Evolutionary conservation across 2,329 filamentous ascomycete genomes (phyloP).

Genomic region (Calonectria henricotiae): DNA sequence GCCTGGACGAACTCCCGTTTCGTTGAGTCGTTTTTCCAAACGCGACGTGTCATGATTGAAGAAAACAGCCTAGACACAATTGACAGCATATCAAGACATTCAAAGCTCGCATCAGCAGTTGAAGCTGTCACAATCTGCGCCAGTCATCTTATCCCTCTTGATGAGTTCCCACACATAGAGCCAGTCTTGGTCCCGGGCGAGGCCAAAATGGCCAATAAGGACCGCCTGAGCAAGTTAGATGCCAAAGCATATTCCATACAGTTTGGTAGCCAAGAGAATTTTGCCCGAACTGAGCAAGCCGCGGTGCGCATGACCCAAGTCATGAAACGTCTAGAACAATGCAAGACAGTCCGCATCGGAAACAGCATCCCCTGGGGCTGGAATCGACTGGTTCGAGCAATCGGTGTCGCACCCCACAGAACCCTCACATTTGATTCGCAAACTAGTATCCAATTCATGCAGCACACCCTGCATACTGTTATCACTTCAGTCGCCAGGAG

Average conservation of each 20-base stretch:
- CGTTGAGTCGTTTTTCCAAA: conserved; percentile 16
- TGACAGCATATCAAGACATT: conserved; percentile 14
- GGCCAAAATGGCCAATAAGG: not conserved
- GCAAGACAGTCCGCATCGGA: conserved; percentile 16
- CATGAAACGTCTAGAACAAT: conserved; percentile 1
- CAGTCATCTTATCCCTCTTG: conserved; percentile 14
- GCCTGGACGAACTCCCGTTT: conserved; percentile 18
- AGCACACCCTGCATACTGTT: conserved; percentile 20
- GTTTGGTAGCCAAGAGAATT: not conserved
- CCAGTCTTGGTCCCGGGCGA: not conserved
- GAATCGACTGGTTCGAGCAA: not conserved
- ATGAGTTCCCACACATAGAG: conserved; percentile 7
- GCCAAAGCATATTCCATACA: conserved; percentile 16
- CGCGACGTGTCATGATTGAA: conserved; percentile 29
- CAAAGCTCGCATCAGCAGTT: not conserved
- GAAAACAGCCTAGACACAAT: conserved; percentile 17
- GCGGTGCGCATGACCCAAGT: conserved; percentile 2
- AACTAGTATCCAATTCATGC: conserved; percentile 22
- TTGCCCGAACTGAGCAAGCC: not conserved
- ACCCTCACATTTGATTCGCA: conserved; percentile 25
- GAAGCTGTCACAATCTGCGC: conserved; percentile 10
- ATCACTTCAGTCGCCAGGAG: conserved; percentile 15
- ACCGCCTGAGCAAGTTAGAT: not conserved
- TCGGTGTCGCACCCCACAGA: conserved; percentile 22
- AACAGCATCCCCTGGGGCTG: conserved; percentile 18